These are phyloP conservation scores for Alternaria atra DNA, from an alignment of 2,329 filamentous ascomycete species.

Conservation along the genomic window DNA sequence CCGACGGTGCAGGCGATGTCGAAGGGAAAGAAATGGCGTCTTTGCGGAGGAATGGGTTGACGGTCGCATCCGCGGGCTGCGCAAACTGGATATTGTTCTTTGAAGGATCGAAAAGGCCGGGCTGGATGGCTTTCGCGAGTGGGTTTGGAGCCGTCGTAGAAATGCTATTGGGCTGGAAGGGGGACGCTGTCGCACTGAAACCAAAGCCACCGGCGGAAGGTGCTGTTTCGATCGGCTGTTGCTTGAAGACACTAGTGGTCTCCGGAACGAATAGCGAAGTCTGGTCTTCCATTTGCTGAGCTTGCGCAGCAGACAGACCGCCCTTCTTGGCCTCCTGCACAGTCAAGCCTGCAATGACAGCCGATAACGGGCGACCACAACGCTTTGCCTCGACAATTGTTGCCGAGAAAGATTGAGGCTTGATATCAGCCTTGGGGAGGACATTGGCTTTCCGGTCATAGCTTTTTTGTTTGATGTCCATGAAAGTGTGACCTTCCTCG, in stretches of 20 bases:
- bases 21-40: not conserved
- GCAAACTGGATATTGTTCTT: constrained; percentile 42
- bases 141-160: constrained; percentile 18
- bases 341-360: constrained; percentile 65
- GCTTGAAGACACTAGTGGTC: constrained; percentile 22
- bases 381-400: constrained; percentile 67
- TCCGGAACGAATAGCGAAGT: constrained; percentile 56
- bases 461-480: constrained; percentile 62
- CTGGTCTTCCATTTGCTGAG: constrained; percentile 23
- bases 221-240: constrained; percentile 9
- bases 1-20: not conserved
- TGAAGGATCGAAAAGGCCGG: constrained; percentile 41
- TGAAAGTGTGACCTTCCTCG: constrained; percentile 57
- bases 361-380: constrained; percentile 62
- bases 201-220: not conserved
- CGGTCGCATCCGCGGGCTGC: constrained; percentile 8
- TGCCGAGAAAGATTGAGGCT: constrained; percentile 63
- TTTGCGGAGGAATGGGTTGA: constrained; percentile 22
- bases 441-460: constrained; percentile 33
- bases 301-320: constrained; percentile 58
- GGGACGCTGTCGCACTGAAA: constrained; percentile 29
- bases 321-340: constrained; percentile 60
- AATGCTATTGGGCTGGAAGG: constrained; percentile 26
- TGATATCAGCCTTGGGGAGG: constrained; percentile 32
- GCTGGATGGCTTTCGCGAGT: constrained; percentile 25